phyloP scores from a whole-genome alignment of 1,284 basidiomycete species.

The Ceratobasidium sp. region DNA sequence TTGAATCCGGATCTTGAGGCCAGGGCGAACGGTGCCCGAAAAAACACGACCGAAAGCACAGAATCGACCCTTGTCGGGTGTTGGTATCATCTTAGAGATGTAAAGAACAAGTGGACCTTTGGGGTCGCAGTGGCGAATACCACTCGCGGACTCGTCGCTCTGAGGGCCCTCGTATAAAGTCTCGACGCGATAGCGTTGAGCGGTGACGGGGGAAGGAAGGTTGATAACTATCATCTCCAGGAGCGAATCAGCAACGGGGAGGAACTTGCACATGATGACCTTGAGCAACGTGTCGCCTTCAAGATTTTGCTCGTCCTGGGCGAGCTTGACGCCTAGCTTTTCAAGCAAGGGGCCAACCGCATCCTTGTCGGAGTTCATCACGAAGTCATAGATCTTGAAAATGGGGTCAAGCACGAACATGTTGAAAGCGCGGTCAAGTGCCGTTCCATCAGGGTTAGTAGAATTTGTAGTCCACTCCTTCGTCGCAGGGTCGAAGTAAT shows the following conservation, averaged over 20 bases:
- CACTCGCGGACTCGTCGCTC: conserved; percentile 99
- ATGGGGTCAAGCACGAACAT: conserved; percentile 99
- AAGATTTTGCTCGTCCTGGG: conserved; percentile 91
- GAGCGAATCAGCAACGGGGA: conserved; percentile 98
- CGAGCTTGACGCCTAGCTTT: conserved; percentile 96
- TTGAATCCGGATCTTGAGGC: conserved; percentile 99
- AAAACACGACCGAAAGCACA: conserved; percentile 99
- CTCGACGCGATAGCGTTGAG: conserved; percentile 99
- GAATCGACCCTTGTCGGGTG: conserved; percentile 99
- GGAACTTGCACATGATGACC: conserved; percentile 99
- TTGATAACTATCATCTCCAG: conserved; percentile 99
- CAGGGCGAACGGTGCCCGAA: conserved; percentile 96
- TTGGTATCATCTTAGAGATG: conserved; percentile 99
- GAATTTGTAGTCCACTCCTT: conserved; percentile 95
- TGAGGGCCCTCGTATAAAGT: conserved; percentile 99
- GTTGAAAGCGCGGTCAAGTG: conserved; percentile 94
- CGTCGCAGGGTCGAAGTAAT: conserved; percentile 98
- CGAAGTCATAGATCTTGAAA: conserved; percentile 98
- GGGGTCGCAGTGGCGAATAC: conserved; percentile 98
- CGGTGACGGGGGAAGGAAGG: conserved; percentile 96
- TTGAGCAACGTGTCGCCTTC: conserved; percentile 98
- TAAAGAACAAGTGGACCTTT: conserved; percentile 98
- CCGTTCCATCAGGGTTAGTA: conserved; percentile 86
- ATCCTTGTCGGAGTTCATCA: conserved; percentile 99
- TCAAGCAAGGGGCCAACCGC: conserved; percentile 88